A percentile compares a stretch with the other conserved stretches of the same genome.
These are phyloP conservation scores for Xylaria bambusicola DNA, from an alignment of 495 filamentous ascomycete genomes.

Conservation along the genomic window DNA sequence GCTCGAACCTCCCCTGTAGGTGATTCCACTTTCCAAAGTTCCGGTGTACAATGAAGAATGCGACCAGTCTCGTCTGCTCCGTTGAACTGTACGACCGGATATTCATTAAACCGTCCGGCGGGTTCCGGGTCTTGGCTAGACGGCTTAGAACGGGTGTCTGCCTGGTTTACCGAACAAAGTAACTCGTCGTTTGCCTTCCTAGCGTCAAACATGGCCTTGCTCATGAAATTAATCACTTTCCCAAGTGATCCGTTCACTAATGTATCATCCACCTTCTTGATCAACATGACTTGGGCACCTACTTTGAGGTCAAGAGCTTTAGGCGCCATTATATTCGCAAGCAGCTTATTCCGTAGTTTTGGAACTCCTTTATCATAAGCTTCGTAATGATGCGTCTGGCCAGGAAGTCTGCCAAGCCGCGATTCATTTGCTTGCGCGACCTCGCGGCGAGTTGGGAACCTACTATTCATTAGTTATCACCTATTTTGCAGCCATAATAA, in stretches of 20 bases:
- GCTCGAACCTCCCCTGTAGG: constrained; percentile 95
- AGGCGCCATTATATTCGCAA: constrained; percentile 92
- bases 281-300: constrained; percentile 96
- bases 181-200: constrained; percentile 49
- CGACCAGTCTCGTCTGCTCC: constrained; percentile 76
- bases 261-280: constrained; percentile 95
- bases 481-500: neutral
- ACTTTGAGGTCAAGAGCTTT: constrained; percentile 76
- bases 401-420: constrained; percentile 72
- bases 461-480: constrained; percentile 39
- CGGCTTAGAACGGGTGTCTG: constrained; percentile 40
- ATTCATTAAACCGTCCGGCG: constrained; percentile 51
- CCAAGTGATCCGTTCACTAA: constrained; percentile 95
- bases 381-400: constrained; percentile 66
- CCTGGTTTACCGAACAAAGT: constrained; percentile 32
- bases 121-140: constrained; percentile 35
- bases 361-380: constrained; percentile 80
- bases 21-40: constrained; percentile 94
- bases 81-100: constrained; percentile 80
- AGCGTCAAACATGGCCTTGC: constrained; percentile 70
- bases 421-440: constrained; percentile 84
- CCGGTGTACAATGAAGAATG: constrained; percentile 77
- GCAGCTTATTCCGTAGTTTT: constrained; percentile 68
- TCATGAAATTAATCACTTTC: constrained; percentile 83
- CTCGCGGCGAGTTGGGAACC: constrained; percentile 87